These are phyloP conservation scores for Cladophialophora psammophila DNA, from an alignment of 2,329 filamentous ascomycete genomes.

Conservation along the genomic window DNA sequence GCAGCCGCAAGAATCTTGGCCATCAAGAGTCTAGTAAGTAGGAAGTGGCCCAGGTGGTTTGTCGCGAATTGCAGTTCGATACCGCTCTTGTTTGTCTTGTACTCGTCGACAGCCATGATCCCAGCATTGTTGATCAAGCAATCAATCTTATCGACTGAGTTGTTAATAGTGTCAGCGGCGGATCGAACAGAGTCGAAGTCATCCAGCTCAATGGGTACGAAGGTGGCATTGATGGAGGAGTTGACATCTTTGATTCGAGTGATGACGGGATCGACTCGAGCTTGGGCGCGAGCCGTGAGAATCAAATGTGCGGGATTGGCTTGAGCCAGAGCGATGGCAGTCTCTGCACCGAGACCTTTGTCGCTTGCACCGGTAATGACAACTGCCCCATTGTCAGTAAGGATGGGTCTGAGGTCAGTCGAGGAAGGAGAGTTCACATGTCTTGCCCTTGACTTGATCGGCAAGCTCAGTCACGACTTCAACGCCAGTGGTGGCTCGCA, in stretches of 20 bases:
- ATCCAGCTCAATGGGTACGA: conserved; percentile 35
- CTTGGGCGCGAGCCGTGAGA: conserved; percentile 41
- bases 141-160: conserved; percentile 40
- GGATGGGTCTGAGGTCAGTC: not conserved
- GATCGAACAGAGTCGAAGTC: conserved; percentile 38
- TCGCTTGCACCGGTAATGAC: conserved; percentile 42
- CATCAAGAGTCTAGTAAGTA: conserved; percentile 45
- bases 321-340: conserved; percentile 42
- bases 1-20: conserved; percentile 39
- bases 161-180: conserved; percentile 40
- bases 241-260: conserved; percentile 36
- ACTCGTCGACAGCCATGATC: conserved; percentile 42
- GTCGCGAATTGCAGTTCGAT: conserved; percentile 46
- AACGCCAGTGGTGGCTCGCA: conserved; percentile 42
- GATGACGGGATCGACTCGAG: conserved; percentile 41
- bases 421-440: conserved; percentile 38
- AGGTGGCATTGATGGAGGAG: conserved; percentile 29
- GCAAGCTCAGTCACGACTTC: conserved; percentile 45
- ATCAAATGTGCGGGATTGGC: conserved; percentile 43
- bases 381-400: conserved; percentile 33
- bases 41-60: conserved; percentile 48
- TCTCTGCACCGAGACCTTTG: conserved; percentile 41
- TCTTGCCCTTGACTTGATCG: conserved; percentile 43
- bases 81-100: conserved; percentile 42
- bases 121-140: conserved; percentile 47